Base-by-base conservation (phyloP, 2,329 filamentous ascomycete species). In the Chaetomium globosum region DNA sequence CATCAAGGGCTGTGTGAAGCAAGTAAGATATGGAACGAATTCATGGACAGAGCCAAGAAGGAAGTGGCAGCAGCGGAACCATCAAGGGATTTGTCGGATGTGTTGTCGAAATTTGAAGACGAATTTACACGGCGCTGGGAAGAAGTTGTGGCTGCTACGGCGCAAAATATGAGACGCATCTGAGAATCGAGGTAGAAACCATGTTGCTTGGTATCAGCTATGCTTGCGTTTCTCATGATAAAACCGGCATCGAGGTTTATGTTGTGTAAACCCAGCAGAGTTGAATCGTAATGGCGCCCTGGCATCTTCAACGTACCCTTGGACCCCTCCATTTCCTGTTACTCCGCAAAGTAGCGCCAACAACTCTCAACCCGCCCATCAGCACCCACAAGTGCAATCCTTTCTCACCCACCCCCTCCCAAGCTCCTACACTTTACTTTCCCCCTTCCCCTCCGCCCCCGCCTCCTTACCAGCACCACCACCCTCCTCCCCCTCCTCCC, bases 401-500 rank as follows among this genome's bases (percentile, higher is more conserved):
- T 8, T n/a, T 12, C n/a, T 3, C 2, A 9, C 16, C 23, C 16
- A 16, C 31, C 39, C 21, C 7, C 6, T 21, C 4, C 36, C 23
- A n/a, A 9, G 8, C 9, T 33, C 43, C 36, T 43, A 57, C 13
- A 13, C 31, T 53, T 61, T 61, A 2, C 30, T 26, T 19, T 56
- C 53, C 56, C 43, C 66, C 19, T 67, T 65, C n/a, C 56, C 64
- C 65, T 65, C 59, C 5, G 39, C 28, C 49, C 65, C 30, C 21
- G 55, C 63, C 55, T 59, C 57, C 2, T 49, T 21, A 19, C 52
- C 54, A 8, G n/a, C 39, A 26, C 51, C 43, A 31, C 9, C 65
- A 39, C n/a, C 51, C 51, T 77, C 74, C 71, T 86, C 84, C 68
- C 91, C 89, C 57, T 91, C 83, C 1, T 83, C 81, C 1, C 82